Conservation (phyloP, 495 filamentous ascomycete genomes). For the Durotheca rogersii region DNA sequence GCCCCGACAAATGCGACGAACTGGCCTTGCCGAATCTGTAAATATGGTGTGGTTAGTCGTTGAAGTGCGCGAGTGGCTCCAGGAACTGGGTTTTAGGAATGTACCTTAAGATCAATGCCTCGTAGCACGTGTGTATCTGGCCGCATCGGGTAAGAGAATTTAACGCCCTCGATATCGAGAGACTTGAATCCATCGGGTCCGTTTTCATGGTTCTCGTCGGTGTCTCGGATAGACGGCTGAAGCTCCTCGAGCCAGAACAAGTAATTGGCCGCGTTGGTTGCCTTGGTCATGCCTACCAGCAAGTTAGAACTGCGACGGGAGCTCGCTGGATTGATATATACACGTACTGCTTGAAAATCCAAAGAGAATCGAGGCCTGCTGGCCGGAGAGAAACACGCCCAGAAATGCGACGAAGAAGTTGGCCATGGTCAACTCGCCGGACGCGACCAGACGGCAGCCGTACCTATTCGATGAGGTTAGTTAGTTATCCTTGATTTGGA, state of each 20-base stretch:
- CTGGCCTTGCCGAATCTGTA: slow-evolving; percentile 46
- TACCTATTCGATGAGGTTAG: too few species aligned
- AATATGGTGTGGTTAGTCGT: slow-evolving; percentile 40
- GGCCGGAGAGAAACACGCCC: too few species aligned
- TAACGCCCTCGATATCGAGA: neutral
- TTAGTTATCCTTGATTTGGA: neutral
- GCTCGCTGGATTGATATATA: too few species aligned
- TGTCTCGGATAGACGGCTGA: slow-evolving; percentile 40
- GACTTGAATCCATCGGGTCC: slow-evolving; percentile 18
- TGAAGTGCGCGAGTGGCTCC: slow-evolving; percentile 43
- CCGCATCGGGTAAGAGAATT: neutral
- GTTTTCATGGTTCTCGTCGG: slow-evolving; percentile 32
- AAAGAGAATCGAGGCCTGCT: too few species aligned
- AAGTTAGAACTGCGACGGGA: neutral
- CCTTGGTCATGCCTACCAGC: neutral
- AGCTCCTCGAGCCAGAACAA: slow-evolving; percentile 44
- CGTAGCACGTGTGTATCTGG: neutral
- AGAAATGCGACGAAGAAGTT: too few species aligned
- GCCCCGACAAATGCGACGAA: slow-evolving; percentile 71
- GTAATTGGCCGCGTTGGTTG: slow-evolving; percentile 39
- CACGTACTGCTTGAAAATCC: neutral
- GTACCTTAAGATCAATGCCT: neutral
- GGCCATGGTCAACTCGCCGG: too few species aligned
- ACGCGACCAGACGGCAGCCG: too few species aligned
- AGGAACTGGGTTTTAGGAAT: slow-evolving; percentile 22